Evolutionary conservation across 2,329 filamentous ascomycete species (phyloP).

Genomic region (Pestalotiopsis sp.): DNA sequence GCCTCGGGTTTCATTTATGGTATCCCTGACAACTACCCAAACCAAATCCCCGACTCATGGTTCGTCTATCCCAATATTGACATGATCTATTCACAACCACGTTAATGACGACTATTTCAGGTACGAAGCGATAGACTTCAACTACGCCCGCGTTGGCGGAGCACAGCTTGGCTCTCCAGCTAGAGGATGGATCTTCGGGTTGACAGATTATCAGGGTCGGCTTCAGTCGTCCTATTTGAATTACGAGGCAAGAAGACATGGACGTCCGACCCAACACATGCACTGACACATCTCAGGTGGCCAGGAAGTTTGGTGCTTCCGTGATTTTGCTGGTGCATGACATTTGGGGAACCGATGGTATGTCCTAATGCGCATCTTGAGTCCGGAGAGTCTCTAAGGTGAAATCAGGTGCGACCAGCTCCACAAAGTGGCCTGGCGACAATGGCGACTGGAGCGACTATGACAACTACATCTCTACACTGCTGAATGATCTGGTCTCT

Average conservation of each 20-base stretch:
- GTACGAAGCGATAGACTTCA: slow-evolving; percentile 24
- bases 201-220: slow-evolving; percentile 16
- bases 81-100: neutral
- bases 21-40: slow-evolving; percentile 20
- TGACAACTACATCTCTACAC: slow-evolving; percentile 32
- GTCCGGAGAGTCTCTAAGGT: neutral
- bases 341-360: slow-evolving; percentile 27
- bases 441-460: slow-evolving; percentile 39
- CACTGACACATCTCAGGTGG: neutral
- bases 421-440: slow-evolving; percentile 38
- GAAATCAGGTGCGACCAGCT: slow-evolving; percentile 20
- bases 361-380: slow-evolving; percentile 4
- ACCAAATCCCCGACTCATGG: slow-evolving; percentile 22
- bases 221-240: slow-evolving; percentile 12
- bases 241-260: slow-evolving; percentile 5
- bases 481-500: slow-evolving; percentile 29
- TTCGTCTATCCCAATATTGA: slow-evolving; percentile 15
- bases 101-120: neutral
- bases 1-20: slow-evolving; percentile 27
- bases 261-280: neutral
- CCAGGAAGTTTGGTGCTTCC: slow-evolving; percentile 8
- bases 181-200: slow-evolving; percentile 21
- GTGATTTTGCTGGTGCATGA: slow-evolving; percentile 15
- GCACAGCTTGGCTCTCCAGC: slow-evolving; percentile 19
- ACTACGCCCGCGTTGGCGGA: slow-evolving; percentile 23